Evolutionary conservation across 2,329 filamentous ascomycete genomes (phyloP).

Genomic region (Apiospora rasikravindrae): DNA sequence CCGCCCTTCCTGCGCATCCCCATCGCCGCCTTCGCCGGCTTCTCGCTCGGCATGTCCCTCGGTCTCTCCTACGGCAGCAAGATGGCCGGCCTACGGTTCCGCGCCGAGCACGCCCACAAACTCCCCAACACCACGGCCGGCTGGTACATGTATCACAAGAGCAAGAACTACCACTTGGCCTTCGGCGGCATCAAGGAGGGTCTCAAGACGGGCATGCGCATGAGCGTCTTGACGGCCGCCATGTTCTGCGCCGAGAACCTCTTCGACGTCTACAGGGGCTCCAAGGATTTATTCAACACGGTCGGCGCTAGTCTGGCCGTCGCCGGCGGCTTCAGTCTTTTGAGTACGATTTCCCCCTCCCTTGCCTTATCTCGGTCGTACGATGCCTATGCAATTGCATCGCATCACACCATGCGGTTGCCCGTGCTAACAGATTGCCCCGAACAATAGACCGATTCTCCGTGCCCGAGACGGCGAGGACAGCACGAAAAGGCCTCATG

Average conservation of each 20-base stretch:
- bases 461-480: slow-evolving; percentile 74
- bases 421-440: slow-evolving; percentile 21
- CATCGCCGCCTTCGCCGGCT: slow-evolving; percentile 66
- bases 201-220: slow-evolving; percentile 71
- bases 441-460: slow-evolving; percentile 73
- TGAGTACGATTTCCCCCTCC: slow-evolving; percentile 67
- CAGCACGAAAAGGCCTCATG: slow-evolving; percentile 78
- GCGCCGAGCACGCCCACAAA: slow-evolving; percentile 95
- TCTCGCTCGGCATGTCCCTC: slow-evolving; percentile 71
- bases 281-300: slow-evolving; percentile 80
- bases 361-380: slow-evolving; percentile 15
- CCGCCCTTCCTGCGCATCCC: slow-evolving; percentile 69
- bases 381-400: neutral
- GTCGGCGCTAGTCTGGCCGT: slow-evolving; percentile 83
- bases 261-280: slow-evolving; percentile 74
- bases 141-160: slow-evolving; percentile 99
- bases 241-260: slow-evolving; percentile 87
- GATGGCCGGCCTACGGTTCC: slow-evolving; percentile 80
- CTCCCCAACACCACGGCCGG: slow-evolving; percentile 81
- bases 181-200: slow-evolving; percentile 81
- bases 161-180: slow-evolving; percentile 89
- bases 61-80: slow-evolving; percentile 76
- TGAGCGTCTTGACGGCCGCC: slow-evolving; percentile 74
- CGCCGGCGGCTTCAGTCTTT: slow-evolving; percentile 84
- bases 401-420: slow-evolving; percentile 1